A percentile compares a stretch with the other conserved stretches of the same genome.
Conservation (phyloP, 345 rosid genomes). For the Schrenkiella parvula region DNA sequence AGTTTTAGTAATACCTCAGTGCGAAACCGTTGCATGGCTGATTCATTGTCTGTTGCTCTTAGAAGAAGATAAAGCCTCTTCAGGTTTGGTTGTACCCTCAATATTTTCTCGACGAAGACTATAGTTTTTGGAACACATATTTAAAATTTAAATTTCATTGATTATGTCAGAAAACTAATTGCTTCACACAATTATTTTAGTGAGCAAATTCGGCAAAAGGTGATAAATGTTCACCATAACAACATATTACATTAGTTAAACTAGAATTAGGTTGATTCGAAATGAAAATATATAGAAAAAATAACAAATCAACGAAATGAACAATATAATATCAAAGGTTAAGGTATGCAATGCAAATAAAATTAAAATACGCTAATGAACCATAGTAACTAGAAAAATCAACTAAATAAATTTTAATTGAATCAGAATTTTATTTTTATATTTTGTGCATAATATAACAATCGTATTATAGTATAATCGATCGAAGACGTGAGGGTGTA, state of each 20-base stretch:
- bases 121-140: background rate
- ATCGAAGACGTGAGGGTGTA: background rate
- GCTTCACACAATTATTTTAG: background rate
- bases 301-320: background rate
- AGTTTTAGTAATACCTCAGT: slow-evolving; percentile 46
- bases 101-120: slow-evolving; percentile 79
- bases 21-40: slow-evolving; percentile 59
- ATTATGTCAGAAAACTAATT: background rate
- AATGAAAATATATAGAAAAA: background rate
- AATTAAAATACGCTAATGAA: background rate
- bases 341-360: background rate
- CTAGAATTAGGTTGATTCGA: background rate
- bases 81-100: slow-evolving; percentile 78
- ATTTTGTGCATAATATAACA: background rate
- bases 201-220: background rate
- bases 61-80: slow-evolving; percentile 73
- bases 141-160: background rate
- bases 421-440: background rate
- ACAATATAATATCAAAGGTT: background rate
- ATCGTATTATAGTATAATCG: background rate
- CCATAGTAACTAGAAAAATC: background rate
- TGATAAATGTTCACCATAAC: background rate
- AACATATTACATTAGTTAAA: background rate
- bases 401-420: background rate
- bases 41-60: slow-evolving; percentile 65